Evolutionary conservation across 148 eudicot genomes (phyloP), one percentile per base, ranked within the genome.

Genomic region (Vaccinium corymbosum): DNA sequence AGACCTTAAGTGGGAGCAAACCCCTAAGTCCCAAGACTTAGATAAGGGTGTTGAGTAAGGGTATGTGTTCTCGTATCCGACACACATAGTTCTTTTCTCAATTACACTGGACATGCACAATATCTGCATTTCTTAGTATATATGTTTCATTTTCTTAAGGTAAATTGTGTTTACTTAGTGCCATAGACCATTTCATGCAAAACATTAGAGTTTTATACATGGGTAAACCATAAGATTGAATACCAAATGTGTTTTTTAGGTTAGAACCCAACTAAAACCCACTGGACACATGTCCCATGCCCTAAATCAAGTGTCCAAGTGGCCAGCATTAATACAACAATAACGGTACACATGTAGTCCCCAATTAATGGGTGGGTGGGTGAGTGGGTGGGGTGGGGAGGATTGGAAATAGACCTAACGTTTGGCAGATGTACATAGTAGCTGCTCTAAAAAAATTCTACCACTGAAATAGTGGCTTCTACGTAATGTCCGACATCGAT

Each of bases 271-370:
- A 66, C 32, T 3, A 22, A 66, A 9, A 25, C 83, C 51, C 38
- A 92, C 91, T 61, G 90, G 86, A 83, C 32, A 92, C 92, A 84
- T 64, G 38, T 35, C 14, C 14, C 71, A n/a, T 4, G 29, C 71
- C 29, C 32, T 64, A 29, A 64, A 13, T 64, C 71, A 19, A 64
- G 71, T n/a, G 71, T 8, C 32, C 2, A 14, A 64, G 15, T 19
- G 64, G 19, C 64, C 64, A 22, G 19, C 64, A 64, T 8, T 64
- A 22, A 20, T 59, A n/a, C 71, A 59, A 20, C 66, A 16, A 20
- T 20, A 20, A 19, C 10, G 2, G 25, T 57, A 57, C 20, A 1
- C 62, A 4, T 56, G 62, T 56, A 56, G 5, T 56, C 62, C 20
- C 20, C 19, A 55, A 19, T 59, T 19, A 59, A 1, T 6, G 64